phyloP scores from a whole-genome alignment of 129 eudicot genomes.

The Oenanthe sinensis region DNA sequence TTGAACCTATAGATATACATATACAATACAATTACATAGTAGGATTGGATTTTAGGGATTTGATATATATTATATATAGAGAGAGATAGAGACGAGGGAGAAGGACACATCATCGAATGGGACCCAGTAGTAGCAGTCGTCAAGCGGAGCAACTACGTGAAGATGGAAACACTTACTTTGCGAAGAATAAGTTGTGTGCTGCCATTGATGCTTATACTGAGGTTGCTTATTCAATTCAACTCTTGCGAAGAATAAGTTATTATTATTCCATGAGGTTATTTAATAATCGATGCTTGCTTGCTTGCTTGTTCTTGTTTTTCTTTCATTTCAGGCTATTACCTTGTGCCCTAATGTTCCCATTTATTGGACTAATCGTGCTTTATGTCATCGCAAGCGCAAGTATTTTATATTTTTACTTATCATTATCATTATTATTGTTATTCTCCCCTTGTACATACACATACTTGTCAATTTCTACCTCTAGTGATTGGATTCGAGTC shows the following conservation, averaged over 20 bases:
- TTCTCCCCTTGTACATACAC: too few species aligned
- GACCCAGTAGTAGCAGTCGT: not conserved
- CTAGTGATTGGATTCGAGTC: conserved; percentile 74
- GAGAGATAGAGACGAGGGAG: not conserved
- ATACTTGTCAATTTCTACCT: not conserved
- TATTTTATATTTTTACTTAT: conserved; percentile 2
- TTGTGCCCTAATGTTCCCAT: conserved; percentile 81
- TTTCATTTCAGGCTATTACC: conserved; percentile 51
- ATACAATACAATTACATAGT: not conserved
- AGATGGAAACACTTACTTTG: conserved; percentile 62
- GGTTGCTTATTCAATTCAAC: conserved; percentile 20
- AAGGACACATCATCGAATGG: conserved; percentile 6
- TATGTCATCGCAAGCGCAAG: conserved; percentile 78
- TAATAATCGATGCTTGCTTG: too few species aligned
- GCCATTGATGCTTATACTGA: conserved; percentile 93
- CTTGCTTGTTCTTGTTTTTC: too few species aligned
- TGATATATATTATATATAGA: too few species aligned
- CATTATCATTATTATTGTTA: too few species aligned
- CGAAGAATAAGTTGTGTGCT: conserved; percentile 59
- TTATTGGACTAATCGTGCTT: conserved; percentile 85
- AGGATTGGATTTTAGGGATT: too few species aligned
- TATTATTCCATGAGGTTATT: too few species aligned
- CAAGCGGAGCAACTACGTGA: conserved; percentile 72
- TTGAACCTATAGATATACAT: not conserved
- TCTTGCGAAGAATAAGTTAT: too few species aligned